phyloP scores from a whole-genome alignment of 306 rosid genomes.

The Cucumis sativus region DNA sequence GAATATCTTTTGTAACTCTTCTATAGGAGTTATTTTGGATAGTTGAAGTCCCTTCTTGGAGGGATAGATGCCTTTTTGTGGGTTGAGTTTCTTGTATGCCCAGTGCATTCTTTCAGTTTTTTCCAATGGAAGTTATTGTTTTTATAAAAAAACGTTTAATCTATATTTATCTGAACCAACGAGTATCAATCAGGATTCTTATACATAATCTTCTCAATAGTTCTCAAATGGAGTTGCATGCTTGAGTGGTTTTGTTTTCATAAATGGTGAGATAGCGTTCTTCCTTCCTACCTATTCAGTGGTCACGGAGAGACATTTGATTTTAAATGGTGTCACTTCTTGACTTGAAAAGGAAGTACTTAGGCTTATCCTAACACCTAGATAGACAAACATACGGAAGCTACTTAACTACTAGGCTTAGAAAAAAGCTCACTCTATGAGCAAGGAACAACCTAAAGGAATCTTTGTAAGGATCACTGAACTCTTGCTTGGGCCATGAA shows the following conservation, averaged over 20 bases:
- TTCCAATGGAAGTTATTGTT: too few relatives aligned
- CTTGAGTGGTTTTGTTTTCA: not conserved
- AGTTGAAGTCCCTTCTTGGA: too few relatives aligned
- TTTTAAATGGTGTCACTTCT: not conserved
- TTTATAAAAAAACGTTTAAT: not conserved
- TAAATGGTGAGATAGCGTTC: not conserved
- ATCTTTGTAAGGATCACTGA: not conserved
- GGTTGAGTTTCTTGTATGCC: too few relatives aligned
- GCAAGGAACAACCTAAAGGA: not conserved
- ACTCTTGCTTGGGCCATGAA: not conserved
- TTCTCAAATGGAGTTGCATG: not conserved
- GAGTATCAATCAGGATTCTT: not conserved
- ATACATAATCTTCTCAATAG: not conserved
- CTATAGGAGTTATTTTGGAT: too few relatives aligned
- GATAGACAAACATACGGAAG: not conserved
- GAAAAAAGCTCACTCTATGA: not conserved
- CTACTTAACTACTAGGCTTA: not conserved
- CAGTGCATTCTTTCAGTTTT: too few relatives aligned
- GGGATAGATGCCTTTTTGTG: too few relatives aligned
- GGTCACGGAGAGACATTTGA: not conserved
- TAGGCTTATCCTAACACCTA: not conserved
- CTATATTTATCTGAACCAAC: not conserved
- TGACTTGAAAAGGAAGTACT: not conserved
- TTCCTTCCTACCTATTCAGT: not conserved
- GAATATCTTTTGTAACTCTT: too few relatives aligned